Evolutionary conservation across 73 alveolate species (phyloP).

Genomic region (Paramecium sonneborni): DNA sequence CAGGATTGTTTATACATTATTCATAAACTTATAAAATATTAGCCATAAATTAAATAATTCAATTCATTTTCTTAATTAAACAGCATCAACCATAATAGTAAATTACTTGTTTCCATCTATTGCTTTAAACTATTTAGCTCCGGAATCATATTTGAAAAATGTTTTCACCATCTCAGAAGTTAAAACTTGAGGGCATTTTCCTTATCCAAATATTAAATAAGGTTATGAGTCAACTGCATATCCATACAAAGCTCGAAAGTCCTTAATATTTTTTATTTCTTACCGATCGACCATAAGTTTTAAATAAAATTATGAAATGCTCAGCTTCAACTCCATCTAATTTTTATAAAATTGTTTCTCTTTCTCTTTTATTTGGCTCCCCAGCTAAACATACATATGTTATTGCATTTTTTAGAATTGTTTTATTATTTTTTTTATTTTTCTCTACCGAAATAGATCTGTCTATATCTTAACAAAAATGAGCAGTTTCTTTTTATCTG

Average conservation of each 20-base stretch:
- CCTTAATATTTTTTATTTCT: conserved; percentile 31
- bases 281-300: conserved; percentile 63
- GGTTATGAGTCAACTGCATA: background rate
- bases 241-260: conserved; percentile 66
- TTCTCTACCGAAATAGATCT: conserved; percentile 15
- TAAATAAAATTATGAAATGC: conserved; percentile 50
- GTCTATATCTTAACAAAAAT: conserved; percentile 10
- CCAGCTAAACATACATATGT: conserved; percentile 76
- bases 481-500: conserved; percentile 29
- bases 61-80: conserved; percentile 60
- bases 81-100: conserved; percentile 68
- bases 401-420: conserved; percentile 71
- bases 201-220: background rate
- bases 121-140: conserved; percentile 67
- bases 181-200: conserved; percentile 45
- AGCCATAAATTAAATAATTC: conserved; percentile 28
- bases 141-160: conserved; percentile 69
- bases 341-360: conserved; percentile 60
- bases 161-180: conserved; percentile 58
- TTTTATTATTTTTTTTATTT: conserved; percentile 67
- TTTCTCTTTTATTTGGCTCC: conserved; percentile 63
- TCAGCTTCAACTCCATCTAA: conserved; percentile 60
- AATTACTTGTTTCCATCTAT: conserved; percentile 66
- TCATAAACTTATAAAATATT: conserved; percentile 22
- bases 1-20: conserved; percentile 31